phyloP scores from a whole-genome alignment of 345 rosid genomes.

The Eutrema yunnanense region DNA sequence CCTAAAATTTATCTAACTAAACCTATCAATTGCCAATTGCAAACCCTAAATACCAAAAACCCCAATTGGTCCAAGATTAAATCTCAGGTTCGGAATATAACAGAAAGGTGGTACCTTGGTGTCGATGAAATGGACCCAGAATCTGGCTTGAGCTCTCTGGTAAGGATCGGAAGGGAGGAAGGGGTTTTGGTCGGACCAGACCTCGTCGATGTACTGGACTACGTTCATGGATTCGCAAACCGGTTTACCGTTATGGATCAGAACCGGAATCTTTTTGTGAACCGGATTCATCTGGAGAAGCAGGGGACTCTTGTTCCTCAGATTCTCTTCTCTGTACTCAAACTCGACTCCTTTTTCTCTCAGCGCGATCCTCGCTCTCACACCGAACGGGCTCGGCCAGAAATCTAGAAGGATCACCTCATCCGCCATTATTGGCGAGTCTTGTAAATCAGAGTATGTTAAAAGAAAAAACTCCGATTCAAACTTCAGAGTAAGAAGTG shows the following conservation, averaged over 20 bases:
- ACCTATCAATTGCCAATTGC: too few relatives aligned
- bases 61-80: too few relatives aligned
- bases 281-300: conserved; percentile 22
- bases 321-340: conserved; percentile 15
- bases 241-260: conserved; percentile 25
- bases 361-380: conserved; percentile 22
- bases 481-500: neutral
- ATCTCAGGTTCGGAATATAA: neutral
- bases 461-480: neutral
- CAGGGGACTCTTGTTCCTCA: conserved; percentile 17
- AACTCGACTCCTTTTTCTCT: conserved; percentile 22
- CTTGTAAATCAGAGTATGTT: neutral
- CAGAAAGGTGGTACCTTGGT: conserved; percentile 13
- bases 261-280: conserved; percentile 29
- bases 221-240: conserved; percentile 26
- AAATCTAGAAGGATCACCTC: conserved; percentile 22
- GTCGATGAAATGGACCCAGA: conserved; percentile 24
- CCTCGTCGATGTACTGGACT: conserved; percentile 27
- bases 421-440: conserved; percentile 10
- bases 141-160: conserved; percentile 29
- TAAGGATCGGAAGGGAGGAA: conserved; percentile 26
- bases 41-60: too few relatives aligned
- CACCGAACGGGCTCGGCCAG: conserved; percentile 22
- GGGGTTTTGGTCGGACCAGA: conserved; percentile 11
- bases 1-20: neutral